phyloP scores from a whole-genome alignment of 2,329 filamentous ascomycete genomes.

The Microsporum ferrugineum region DNA sequence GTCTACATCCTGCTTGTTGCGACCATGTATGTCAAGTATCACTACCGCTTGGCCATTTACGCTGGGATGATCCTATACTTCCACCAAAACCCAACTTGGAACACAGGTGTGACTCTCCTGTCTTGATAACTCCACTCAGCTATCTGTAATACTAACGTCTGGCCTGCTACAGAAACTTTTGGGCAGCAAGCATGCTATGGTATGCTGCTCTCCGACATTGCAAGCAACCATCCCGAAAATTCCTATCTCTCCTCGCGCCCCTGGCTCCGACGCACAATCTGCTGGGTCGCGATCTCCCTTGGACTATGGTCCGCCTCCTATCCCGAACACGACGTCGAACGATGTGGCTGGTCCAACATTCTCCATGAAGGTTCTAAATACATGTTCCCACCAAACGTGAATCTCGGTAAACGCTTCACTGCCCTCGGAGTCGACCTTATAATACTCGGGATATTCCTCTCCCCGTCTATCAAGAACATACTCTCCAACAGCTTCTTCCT shows the following conservation, averaged over 20 bases:
- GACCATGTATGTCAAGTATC: constrained; percentile 38
- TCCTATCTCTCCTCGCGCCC: constrained; percentile 35
- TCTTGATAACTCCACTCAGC: not conserved
- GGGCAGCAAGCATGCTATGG: constrained; percentile 43
- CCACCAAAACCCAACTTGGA: constrained; percentile 35
- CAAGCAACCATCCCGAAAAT: constrained; percentile 37
- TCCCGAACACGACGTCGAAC: constrained; percentile 42
- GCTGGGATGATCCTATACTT: constrained; percentile 39
- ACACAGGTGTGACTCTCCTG: constrained; percentile 31
- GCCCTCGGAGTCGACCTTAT: constrained; percentile 40
- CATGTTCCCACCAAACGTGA: constrained; percentile 37
- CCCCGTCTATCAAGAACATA: constrained; percentile 38
- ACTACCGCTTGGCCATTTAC: constrained; percentile 34
- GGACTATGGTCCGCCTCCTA: constrained; percentile 41
- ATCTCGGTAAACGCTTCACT: constrained; percentile 37
- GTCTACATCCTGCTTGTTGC: constrained; percentile 37
- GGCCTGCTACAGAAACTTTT: constrained; percentile 39
- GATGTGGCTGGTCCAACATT: constrained; percentile 37
- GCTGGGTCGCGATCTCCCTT: constrained; percentile 25
- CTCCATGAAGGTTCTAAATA: constrained; percentile 33
- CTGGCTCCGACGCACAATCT: constrained; percentile 29
- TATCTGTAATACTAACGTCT: not conserved
- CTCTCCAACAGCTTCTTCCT: constrained; percentile 42
- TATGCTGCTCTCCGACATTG: constrained; percentile 42
- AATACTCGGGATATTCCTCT: constrained; percentile 42